Percentiles rank a stretch among this genome's conserved stretches.
phyloP scores from a whole-genome alignment of 345 rosid species.

The Hirschfeldia incana region DNA sequence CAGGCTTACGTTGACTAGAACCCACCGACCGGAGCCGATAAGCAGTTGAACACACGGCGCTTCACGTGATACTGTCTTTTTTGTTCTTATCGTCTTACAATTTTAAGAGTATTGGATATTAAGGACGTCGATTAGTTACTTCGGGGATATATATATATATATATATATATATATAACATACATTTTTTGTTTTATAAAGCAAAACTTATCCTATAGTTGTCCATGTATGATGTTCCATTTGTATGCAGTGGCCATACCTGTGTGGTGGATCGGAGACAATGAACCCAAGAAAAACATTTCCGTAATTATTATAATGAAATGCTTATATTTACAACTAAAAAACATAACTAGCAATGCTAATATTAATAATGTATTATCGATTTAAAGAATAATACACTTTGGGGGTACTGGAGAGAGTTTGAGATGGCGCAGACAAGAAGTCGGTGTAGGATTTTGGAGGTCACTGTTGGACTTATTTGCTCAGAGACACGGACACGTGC shows the following conservation, averaged over 20 bases:
- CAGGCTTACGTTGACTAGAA: conserved; percentile 18
- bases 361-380: background rate
- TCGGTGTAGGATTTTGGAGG: conserved; percentile 20
- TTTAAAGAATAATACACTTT: background rate
- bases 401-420: background rate
- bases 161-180: background rate
- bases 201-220: conserved; percentile 5
- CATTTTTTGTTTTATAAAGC: background rate
- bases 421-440: conserved; percentile 18
- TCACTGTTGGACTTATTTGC: conserved; percentile 14
- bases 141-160: background rate
- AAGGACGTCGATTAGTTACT: background rate
- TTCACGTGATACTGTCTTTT: conserved; percentile 35
- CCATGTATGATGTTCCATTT: conserved; percentile 16
- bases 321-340: background rate
- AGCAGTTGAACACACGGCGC: conserved; percentile 19
- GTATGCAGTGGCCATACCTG: conserved; percentile 14
- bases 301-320: background rate
- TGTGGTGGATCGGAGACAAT: conserved; percentile 2
- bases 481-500: conserved; percentile 27
- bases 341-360: background rate
- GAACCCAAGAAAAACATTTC: background rate
- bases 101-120: background rate
- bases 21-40: conserved; percentile 5
- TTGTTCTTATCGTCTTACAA: background rate